Base-by-base conservation (phyloP, 495 filamentous ascomycete genomes). In the Daldinia grandis region DNA sequence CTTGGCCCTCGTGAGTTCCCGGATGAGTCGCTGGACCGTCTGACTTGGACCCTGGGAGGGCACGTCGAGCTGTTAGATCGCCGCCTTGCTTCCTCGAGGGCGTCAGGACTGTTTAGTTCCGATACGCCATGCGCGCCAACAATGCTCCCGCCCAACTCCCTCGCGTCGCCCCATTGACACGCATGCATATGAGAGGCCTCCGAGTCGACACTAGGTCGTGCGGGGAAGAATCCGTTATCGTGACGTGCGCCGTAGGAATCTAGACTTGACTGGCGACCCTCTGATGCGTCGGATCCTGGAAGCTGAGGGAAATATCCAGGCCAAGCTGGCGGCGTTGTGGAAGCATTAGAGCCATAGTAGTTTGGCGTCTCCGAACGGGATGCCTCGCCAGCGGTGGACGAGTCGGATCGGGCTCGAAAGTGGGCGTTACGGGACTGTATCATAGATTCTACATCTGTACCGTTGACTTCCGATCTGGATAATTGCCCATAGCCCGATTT, bases 91-190 rank as follows among this genome's bases (percentile, higher is more conserved):
- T 55, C 66, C 33, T 69, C 76, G 31, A 55, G 55, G 6, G 63
- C 69, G 8, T 65, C 65, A 0, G 15, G 28, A 1, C 65, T 56
- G 12, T 75, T 76, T 5, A 83, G 55, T 25, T 83, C 79, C 6
- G 73, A 74, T 3, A 75, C 25, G 10, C 69, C 78, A 30, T 63
- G 74, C 5, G 59, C 68, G 5, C 68, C 58, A 7, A 79, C 76
- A 53, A 66, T 72, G n/a, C 79, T 77, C 37, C 77, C 76, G 17
- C 68, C 78, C 0, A 82, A 69, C 44, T 82, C 80, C 67, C 79
- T 83, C 7, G 76, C 70, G 62, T 81, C 78, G 69, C 80, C 82
- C 4, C 68, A 69, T 6, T 81, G 73, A 0, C 81, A 78, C 49
- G 62, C 67, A 61, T 84, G 81, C 14, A 72, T 62, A n/a, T 63